Evolutionary conservation across 2,329 filamentous ascomycete genomes (phyloP), one percentile per base, ranked within the genome.

Genomic region (Aureobasidium sp.): DNA sequence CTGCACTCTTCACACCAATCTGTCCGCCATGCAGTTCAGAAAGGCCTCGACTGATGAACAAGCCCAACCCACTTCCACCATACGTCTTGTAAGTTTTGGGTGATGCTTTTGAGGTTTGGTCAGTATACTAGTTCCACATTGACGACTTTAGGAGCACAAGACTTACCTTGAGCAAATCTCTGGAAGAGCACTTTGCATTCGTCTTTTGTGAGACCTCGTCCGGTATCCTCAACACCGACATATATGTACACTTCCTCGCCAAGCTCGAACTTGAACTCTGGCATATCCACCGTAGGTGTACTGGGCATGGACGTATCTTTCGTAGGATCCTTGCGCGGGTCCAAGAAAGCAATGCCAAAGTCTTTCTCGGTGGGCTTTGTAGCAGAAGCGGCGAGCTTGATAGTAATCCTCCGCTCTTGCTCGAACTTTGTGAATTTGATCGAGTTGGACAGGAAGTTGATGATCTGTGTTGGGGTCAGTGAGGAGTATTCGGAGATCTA

Each of bases 11-110:
- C 12, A 88, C 83, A 0, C 86, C 86, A 34, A 89, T 87, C 48
- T 85, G 81, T 1, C 87, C 87, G 17, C 85, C 84, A 69, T 64
- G 64, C 0, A 65, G 53, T 25, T 89, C 86, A 1, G 84, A 85
- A 14, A 89, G 77, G 29, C 84, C 79, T 17, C 85, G 79, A 44
- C 82, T 85, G 62, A 89, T 88, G 68, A 88, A 89, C 0, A 89
- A 75, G 0, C 87, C 87, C 1, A 89, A 77, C 0, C 87, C 87
- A 0, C 84, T 87, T 0, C 87, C 87, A 22, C 87, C 87, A 66
- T 89, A 88, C 62, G 86, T 82, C 29, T 86, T 62, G 25, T 62
- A 51, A 5, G 60, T 62, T 29, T 49, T 56, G 1, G 60, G 60
- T 5, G 51, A 56, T 8, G 57, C 57, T 52, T 22, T 51, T 20